A percentile compares a stretch with the other conserved stretches of the same genome.
Conservation (phyloP, 495 filamentous ascomycete genomes). For the Chaetomidium leptoderma region DNA sequence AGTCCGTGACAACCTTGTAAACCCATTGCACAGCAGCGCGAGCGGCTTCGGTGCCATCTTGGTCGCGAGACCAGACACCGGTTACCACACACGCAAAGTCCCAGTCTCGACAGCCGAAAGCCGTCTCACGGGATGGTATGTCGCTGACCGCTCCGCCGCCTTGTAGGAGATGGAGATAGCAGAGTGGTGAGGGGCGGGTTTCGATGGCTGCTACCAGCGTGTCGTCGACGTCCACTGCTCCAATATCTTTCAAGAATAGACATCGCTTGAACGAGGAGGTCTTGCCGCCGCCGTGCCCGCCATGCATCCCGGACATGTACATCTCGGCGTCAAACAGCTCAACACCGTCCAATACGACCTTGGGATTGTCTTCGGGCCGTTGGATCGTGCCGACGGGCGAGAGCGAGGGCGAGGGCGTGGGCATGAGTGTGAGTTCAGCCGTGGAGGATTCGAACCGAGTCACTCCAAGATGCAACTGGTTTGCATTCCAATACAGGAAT, state of each 20-base stretch:
- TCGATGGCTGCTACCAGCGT: slow-evolving; percentile 45
- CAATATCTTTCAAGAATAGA: slow-evolving; percentile 55
- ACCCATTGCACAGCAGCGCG: slow-evolving; percentile 51
- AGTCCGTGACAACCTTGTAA: slow-evolving; percentile 45
- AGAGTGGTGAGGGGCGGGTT: slow-evolving; percentile 50
- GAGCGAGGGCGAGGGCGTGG: slow-evolving; percentile 11
- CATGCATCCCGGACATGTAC: slow-evolving; percentile 59
- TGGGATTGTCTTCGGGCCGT: slow-evolving; percentile 36
- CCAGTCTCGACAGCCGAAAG: slow-evolving; percentile 63
- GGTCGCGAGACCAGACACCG: slow-evolving; percentile 56
- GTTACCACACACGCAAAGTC: slow-evolving; percentile 61
- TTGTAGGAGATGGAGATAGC: slow-evolving; percentile 62
- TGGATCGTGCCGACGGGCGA: slow-evolving; percentile 29
- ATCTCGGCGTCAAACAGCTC: slow-evolving; percentile 57
- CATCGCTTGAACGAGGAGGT: slow-evolving; percentile 64
- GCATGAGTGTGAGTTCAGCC: no score
- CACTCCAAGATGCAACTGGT: slow-evolving; percentile 50
- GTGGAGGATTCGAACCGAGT: slow-evolving; percentile 48
- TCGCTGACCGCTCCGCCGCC: slow-evolving; percentile 53
- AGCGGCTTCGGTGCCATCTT: slow-evolving; percentile 49
- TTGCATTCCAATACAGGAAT: slow-evolving; percentile 53
- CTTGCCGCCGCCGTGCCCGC: slow-evolving; percentile 54
- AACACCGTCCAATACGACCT: slow-evolving; percentile 46
- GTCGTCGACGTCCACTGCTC: slow-evolving; percentile 35
- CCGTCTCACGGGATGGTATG: slow-evolving; percentile 46